These are phyloP conservation scores for Quercus suber DNA, from an alignment of 306 rosid species.

Conservation along the genomic window DNA sequence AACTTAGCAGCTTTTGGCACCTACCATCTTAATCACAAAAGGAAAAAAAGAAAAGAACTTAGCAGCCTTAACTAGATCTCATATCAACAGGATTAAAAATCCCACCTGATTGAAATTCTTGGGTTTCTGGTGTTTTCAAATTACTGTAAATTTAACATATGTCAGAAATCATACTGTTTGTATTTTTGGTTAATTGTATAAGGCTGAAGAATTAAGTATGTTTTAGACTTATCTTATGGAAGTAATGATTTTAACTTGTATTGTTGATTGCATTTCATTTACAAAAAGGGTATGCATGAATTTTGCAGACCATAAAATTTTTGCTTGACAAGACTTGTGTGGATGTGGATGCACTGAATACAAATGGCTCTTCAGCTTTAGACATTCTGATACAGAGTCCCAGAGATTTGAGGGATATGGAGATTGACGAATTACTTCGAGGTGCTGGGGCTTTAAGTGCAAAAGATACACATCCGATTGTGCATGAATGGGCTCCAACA, in stretches of 20 bases:
- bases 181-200: not conserved
- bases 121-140: too few species aligned
- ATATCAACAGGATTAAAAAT: too few species aligned
- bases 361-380: slow-evolving; percentile 22
- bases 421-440: slow-evolving; percentile 21
- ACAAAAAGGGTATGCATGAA: not conserved
- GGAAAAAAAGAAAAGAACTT: too few species aligned
- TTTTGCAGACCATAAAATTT: slow-evolving; percentile 23
- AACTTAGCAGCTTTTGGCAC: too few species aligned
- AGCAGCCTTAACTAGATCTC: too few species aligned
- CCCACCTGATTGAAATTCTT: too few species aligned
- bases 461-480: slow-evolving; percentile 2
- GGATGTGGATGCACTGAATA: slow-evolving; percentile 21
- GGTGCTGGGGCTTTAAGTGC: slow-evolving; percentile 12
- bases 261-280: not conserved
- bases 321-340: slow-evolving; percentile 19
- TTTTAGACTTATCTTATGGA: not conserved
- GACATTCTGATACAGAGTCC: slow-evolving; percentile 15
- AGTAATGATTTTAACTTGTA: not conserved
- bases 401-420: slow-evolving; percentile 33
- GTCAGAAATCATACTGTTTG: not conserved
- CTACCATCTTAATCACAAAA: too few species aligned
- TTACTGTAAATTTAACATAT: not conserved
- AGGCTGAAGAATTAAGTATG: not conserved
- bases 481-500: not conserved